A percentile compares a stretch with the other conserved stretches of the same genome.
phyloP scores from a whole-genome alignment of 1,284 basidiomycete genomes.

The Rhodotorula sp. region DNA sequence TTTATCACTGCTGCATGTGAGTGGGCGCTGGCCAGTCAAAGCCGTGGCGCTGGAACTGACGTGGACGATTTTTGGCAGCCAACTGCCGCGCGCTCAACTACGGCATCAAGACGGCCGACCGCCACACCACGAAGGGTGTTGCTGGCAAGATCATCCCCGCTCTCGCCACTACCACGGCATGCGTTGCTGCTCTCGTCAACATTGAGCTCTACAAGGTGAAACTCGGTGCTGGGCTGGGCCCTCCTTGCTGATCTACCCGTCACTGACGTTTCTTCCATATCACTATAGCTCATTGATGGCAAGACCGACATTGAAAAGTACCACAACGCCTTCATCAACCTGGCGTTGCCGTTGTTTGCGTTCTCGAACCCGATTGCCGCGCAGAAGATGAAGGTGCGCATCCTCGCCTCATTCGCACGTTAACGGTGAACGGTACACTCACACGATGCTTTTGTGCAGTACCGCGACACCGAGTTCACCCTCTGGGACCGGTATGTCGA shows the following conservation, averaged over 20 bases:
- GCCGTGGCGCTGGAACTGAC: background rate
- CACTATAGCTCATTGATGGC: constrained; percentile 72
- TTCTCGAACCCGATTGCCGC: constrained; percentile 98
- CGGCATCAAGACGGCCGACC: constrained; percentile 80
- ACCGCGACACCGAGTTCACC: constrained; percentile 86
- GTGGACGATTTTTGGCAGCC: constrained; percentile 46
- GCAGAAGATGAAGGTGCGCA: constrained; percentile 66
- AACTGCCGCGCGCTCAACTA: constrained; percentile 98
- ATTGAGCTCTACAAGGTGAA: constrained; percentile 91
- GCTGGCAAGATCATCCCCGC: constrained; percentile 99
- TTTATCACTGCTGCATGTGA: constrained; percentile 90
- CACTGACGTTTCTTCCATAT: background rate
- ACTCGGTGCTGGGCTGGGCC: constrained; percentile 22
- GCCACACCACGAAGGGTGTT: constrained; percentile 95
- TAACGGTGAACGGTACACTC: background rate
- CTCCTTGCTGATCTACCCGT: background rate
- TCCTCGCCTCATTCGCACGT: constrained; percentile 13
- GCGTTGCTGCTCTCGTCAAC: constrained; percentile 85
- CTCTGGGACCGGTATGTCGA: constrained; percentile 78
- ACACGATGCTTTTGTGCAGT: constrained; percentile 51
- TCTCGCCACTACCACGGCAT: constrained; percentile 87
- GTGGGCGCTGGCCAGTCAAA: background rate
- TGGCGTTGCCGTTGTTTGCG: constrained; percentile 97
- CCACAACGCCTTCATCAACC: constrained; percentile 98
- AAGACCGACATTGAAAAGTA: constrained; percentile 69